A percentile compares a stretch with the other conserved stretches of the same genome.
phyloP scores from a whole-genome alignment of 257 asterid species.

The Salvia hispanica region DNA sequence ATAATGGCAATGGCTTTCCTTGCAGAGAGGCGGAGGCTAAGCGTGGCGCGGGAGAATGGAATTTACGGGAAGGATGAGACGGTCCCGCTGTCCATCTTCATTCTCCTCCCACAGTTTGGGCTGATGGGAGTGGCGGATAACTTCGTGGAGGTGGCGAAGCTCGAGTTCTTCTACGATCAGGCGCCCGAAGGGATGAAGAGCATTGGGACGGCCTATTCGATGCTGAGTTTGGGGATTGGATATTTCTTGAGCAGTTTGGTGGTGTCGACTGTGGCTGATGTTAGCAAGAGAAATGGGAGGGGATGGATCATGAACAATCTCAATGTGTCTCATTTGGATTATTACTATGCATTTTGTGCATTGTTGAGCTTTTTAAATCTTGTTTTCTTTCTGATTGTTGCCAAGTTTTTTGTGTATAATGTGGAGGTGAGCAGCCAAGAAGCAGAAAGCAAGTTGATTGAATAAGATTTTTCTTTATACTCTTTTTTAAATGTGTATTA shows the following conservation, averaged over 20 bases:
- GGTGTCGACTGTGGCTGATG: slow-evolving; percentile 55
- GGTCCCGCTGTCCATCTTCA: too few species aligned
- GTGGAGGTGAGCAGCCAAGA: not conserved
- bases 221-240: slow-evolving; percentile 68
- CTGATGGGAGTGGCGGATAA: too few species aligned
- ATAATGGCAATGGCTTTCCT: too few species aligned
- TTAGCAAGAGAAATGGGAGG: slow-evolving; percentile 46
- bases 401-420: slow-evolving; percentile 51
- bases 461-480: too few species aligned
- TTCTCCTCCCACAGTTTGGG: too few species aligned
- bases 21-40: too few species aligned
- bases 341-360: slow-evolving; percentile 58
- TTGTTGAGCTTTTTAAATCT: slow-evolving; percentile 47
- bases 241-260: slow-evolving; percentile 61
- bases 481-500: too few species aligned
- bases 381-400: slow-evolving; percentile 51
- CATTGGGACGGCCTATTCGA: slow-evolving; percentile 71
- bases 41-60: too few species aligned
- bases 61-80: too few species aligned
- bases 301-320: slow-evolving; percentile 80
- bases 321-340: slow-evolving; percentile 61
- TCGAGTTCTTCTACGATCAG: slow-evolving; percentile 77
- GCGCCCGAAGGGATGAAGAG: slow-evolving; percentile 85
- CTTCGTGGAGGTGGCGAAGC: too few species aligned
- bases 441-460: too few species aligned